These are phyloP conservation scores for Ophiostoma perfectum DNA, from an alignment of 2,329 filamentous ascomycete species.

Conservation along the genomic window DNA sequence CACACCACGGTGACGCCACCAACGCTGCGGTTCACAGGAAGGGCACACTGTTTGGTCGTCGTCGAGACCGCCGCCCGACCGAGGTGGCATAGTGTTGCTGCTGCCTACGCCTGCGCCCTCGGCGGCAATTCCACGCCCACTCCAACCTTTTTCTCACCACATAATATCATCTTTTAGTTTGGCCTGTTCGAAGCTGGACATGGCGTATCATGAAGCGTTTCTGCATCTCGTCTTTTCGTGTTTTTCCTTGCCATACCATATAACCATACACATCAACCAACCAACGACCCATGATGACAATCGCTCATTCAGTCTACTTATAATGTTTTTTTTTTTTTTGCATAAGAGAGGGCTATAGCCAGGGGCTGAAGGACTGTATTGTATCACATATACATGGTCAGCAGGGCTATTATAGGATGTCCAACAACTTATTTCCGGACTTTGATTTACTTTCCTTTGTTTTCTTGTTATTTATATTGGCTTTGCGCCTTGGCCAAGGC, in stretches of 20 bases:
- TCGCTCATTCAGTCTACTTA: slow-evolving; percentile 9
- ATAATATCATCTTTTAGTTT: neutral
- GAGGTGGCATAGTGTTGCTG: slow-evolving; percentile 32
- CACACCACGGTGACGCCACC: neutral
- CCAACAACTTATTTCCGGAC: neutral
- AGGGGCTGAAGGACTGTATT: slow-evolving; percentile 7
- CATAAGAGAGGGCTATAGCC: neutral
- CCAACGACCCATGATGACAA: slow-evolving; percentile 14
- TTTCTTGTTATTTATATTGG: neutral
- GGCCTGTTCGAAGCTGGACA: neutral
- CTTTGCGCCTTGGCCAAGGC: neutral
- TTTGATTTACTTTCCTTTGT: neutral
- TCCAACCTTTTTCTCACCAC: neutral
- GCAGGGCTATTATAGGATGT: neutral
- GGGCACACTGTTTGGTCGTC: slow-evolving; percentile 43
- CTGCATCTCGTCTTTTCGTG: neutral
- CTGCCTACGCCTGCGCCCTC: slow-evolving; percentile 9
- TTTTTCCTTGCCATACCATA: neutral
- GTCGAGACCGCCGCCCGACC: slow-evolving; percentile 35
- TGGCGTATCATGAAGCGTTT: neutral
- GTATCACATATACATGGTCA: neutral
- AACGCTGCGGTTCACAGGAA: slow-evolving; percentile 34
- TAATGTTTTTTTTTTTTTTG: slow-evolving; percentile 14
- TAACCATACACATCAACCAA: slow-evolving; percentile 11
- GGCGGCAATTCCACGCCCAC: neutral